Evolutionary conservation across 331 rosid genomes (phyloP), one percentile per base, ranked within the genome.

Genomic region (Pyrus hybrid): DNA sequence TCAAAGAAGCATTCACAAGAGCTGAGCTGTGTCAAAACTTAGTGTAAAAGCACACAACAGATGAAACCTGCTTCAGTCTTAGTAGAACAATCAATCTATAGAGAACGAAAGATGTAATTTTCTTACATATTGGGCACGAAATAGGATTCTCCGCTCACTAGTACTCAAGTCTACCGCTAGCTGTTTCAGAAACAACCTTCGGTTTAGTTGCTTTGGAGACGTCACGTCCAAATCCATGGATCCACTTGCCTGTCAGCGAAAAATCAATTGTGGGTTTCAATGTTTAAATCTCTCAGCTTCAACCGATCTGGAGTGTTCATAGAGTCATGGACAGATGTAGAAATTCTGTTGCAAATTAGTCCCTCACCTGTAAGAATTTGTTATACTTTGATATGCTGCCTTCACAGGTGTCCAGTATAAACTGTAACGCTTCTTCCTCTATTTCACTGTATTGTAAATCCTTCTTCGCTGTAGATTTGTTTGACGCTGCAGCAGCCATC

Each of bases 401-500:
- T 88, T 94, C 99, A 45, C 99, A 94, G 78, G 88, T 85, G 43
- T 92, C 97, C 75, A 88, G 80, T 81, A 92, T 80, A 81, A 90
- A 90, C 74, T 92, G 99, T 70, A 94, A 78, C 13, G 97, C 92
- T 72, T 94, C 85, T 80, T 94, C 97, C 82, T 92, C 99, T 83
- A 94, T 80, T n/a, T n/a, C 96, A 20, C 95, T 86, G 83, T 87
- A 92, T 76, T 77, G 80, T 49, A 92, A 53, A 54, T 92, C 91
- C 88, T 94, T 94, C 71, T 79, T 90, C 35, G 80, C 18, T 29
- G 82, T 73, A 63, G 78, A 74, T 83, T 86, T 88, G 81, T 89
- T 94, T 3, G 96, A 92, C 18, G 96, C 93, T 13, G 92, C 96
- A 13, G 91, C 91, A 61, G 96, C 97, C 97, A 94, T 88, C 99